Evolutionary conservation across 75 land plant species (phyloP).

Genomic region (Sequoia sempervirens): DNA sequence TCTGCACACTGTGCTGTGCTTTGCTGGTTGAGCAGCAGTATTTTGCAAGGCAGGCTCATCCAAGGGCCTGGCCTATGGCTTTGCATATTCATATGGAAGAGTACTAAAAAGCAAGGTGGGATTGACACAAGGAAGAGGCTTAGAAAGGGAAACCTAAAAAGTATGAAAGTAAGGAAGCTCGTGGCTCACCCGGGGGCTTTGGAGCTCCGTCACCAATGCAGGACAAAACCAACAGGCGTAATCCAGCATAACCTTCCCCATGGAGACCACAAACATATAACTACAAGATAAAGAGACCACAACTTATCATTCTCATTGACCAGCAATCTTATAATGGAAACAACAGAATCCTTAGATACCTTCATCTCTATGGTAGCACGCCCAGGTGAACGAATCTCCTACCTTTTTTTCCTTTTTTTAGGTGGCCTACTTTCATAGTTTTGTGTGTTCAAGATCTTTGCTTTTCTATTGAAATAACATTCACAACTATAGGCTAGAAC

Average conservation of each 20-base stretch:
- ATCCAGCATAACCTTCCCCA: neutral
- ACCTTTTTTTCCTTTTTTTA: neutral
- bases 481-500: too few species aligned
- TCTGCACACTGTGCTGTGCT: neutral
- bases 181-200: neutral
- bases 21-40: neutral
- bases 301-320: neutral
- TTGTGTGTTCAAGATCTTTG: too few species aligned
- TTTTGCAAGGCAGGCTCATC: constrained; percentile 5
- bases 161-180: neutral
- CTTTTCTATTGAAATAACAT: too few species aligned
- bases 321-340: neutral
- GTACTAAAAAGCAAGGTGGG: neutral
- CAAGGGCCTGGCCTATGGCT: neutral
- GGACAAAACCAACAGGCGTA: neutral
- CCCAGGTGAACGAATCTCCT: neutral
- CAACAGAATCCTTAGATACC: neutral
- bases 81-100: neutral
- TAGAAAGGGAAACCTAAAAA: neutral
- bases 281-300: neutral
- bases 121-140: neutral
- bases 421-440: too few species aligned
- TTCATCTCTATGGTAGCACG: neutral
- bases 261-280: neutral
- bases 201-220: neutral